Conservation (phyloP, 371 early-diverging fungal species). For the Rhizopus delemar region DNA sequence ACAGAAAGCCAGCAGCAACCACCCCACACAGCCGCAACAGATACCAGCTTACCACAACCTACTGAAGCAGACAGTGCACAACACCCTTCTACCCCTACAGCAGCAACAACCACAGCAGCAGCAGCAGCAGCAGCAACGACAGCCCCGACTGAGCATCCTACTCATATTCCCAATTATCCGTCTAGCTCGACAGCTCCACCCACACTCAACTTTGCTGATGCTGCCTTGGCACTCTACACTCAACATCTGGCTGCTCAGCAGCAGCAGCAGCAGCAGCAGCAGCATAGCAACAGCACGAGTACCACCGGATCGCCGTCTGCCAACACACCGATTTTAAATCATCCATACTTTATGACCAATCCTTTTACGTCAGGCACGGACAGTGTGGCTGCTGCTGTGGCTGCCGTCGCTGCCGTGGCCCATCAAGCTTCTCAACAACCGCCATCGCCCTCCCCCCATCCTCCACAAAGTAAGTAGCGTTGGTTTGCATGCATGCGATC, state of each 20-base stretch:
- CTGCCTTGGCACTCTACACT: conserved; percentile 44
- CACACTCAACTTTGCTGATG: conserved; percentile 40
- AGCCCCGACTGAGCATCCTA: neutral
- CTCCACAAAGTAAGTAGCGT: neutral
- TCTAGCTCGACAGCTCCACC: conserved; percentile 11
- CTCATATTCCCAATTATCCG: neutral
- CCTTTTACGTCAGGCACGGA: conserved; percentile 21
- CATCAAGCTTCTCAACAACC: conserved; percentile 15
- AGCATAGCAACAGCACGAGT: neutral
- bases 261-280: conserved; percentile 14
- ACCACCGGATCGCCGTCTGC: conserved; percentile 9
- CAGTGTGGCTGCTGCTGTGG: conserved; percentile 29
- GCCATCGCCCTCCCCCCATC: neutral
- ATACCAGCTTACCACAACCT: neutral
- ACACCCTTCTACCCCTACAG: conserved; percentile 1
- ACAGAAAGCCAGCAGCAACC: conserved; percentile 9
- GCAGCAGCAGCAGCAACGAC: neutral
- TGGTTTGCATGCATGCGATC: neutral
- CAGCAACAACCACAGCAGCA: conserved; percentile 5
- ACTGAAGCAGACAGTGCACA: neutral
- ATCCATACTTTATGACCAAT: conserved; percentile 30
- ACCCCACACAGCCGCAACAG: neutral
- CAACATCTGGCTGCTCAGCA: conserved; percentile 25
- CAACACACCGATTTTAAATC: conserved; percentile 17
- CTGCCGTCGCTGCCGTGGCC: conserved; percentile 1